Conservation (phyloP, 192 early-diverging fungal genomes). For the Coemansia sp. region DNA sequence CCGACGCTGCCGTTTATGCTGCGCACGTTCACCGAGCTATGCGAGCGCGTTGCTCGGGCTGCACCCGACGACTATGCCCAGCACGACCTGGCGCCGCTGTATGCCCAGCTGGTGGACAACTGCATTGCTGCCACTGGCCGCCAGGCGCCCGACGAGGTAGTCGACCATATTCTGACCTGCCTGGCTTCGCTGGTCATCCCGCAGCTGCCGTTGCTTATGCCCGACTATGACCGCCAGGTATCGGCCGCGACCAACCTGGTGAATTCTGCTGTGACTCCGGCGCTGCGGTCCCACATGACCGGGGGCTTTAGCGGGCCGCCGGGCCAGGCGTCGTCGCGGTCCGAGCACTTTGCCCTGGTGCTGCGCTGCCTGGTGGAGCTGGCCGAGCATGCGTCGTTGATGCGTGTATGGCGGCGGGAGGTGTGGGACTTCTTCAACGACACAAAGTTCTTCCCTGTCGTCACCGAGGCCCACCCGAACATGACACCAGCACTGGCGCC, state of each 20-base stretch:
- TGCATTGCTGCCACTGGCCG: slow-evolving; percentile 72
- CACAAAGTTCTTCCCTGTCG: slow-evolving; percentile 35
- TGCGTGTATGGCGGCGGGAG: slow-evolving; percentile 44
- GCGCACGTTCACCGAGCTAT: slow-evolving; percentile 43
- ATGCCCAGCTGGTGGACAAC: slow-evolving; percentile 56
- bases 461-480: slow-evolving; percentile 6
- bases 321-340: slow-evolving; percentile 20
- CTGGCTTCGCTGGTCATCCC: slow-evolving; percentile 54
- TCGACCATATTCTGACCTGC: slow-evolving; percentile 52
- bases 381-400: slow-evolving; percentile 31
- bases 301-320: slow-evolving; percentile 44
- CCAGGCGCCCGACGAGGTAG: slow-evolving; percentile 61
- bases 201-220: slow-evolving; percentile 58
- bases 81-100: slow-evolving; percentile 21
- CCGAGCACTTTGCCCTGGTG: slow-evolving; percentile 33
- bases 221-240: slow-evolving; percentile 68
- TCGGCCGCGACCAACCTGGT: slow-evolving; percentile 63
- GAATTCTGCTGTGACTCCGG: slow-evolving; percentile 73
- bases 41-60: slow-evolving; percentile 18
- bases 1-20: slow-evolving; percentile 35
- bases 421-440: slow-evolving; percentile 47
- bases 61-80: slow-evolving; percentile 9
- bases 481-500: slow-evolving; percentile 35
- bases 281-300: slow-evolving; percentile 55
- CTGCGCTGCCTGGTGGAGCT: slow-evolving; percentile 28